phyloP scores from a whole-genome alignment of 2,329 filamentous ascomycete species.

The Talaromyces piceae region DNA sequence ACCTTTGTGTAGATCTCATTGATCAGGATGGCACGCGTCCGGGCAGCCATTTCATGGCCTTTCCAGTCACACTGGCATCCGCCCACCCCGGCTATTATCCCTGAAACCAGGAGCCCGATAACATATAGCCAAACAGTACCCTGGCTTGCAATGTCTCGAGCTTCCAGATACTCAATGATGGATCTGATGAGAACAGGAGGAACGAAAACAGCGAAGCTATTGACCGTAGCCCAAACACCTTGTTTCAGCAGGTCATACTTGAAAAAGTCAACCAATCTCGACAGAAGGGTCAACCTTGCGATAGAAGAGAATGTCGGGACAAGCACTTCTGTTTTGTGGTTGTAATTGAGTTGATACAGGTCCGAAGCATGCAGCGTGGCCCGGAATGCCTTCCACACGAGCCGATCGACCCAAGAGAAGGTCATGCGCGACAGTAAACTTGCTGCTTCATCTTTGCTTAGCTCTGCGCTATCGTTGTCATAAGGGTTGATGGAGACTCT shows the following conservation, averaged over 20 bases:
- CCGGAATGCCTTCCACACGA: slow-evolving; percentile 2
- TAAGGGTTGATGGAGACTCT: background rate
- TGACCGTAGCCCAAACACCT: background rate
- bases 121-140: background rate
- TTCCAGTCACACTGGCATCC: slow-evolving; percentile 1
- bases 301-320: background rate
- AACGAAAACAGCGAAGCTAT: background rate
- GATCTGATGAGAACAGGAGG: background rate
- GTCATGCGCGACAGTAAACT: background rate
- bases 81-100: background rate
- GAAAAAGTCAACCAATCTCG: background rate
- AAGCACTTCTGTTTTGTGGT: background rate
- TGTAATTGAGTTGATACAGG: background rate
- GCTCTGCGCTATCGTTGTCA: background rate
- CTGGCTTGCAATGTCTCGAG: background rate
- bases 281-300: background rate
- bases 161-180: background rate
- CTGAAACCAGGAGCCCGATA: background rate
- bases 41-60: background rate
- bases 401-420: background rate
- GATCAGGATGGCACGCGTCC: background rate
- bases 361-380: background rate
- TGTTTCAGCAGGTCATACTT: background rate
- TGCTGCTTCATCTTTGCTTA: background rate
- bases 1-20: slow-evolving; percentile 4